Evolutionary conservation across 805 yeast genomes (phyloP).

Genomic region (Kazachstania psychrophila): DNA sequence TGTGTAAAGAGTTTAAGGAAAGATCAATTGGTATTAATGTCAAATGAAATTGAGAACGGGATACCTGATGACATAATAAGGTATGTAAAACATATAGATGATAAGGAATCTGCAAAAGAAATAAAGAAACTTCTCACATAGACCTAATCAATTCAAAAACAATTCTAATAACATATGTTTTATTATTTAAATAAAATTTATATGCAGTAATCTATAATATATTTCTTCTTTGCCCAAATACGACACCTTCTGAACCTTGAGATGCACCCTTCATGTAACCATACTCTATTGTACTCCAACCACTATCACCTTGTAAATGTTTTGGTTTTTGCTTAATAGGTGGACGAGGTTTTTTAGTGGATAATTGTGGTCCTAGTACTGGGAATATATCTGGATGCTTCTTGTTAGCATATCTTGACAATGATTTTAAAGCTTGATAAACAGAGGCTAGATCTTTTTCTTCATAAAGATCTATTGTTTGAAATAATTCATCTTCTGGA

Average conservation of each 20-base stretch:
- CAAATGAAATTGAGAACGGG: slow-evolving; percentile 17
- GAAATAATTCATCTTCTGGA: slow-evolving; percentile 74
- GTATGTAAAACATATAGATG: slow-evolving; percentile 24
- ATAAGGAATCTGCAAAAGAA: background rate
- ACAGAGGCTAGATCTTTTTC: slow-evolving; percentile 69
- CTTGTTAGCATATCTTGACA: slow-evolving; percentile 59
- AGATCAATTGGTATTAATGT: slow-evolving; percentile 25
- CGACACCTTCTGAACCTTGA: slow-evolving; percentile 44
- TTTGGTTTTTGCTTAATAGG: slow-evolving; percentile 48
- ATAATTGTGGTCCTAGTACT: slow-evolving; percentile 50
- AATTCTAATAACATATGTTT: background rate
- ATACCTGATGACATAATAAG: slow-evolving; percentile 28
- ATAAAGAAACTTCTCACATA: background rate
- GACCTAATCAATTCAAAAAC: too few species aligned
- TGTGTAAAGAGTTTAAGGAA: slow-evolving; percentile 44
- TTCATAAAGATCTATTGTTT: slow-evolving; percentile 69
- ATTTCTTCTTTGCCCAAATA: slow-evolving; percentile 44
- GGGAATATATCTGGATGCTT: slow-evolving; percentile 40
- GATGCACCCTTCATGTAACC: slow-evolving; percentile 53
- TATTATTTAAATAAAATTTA: background rate
- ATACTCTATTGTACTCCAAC: slow-evolving; percentile 53
- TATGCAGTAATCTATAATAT: slow-evolving; percentile 26
- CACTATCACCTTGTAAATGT: slow-evolving; percentile 31
- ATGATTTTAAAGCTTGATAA: slow-evolving; percentile 59
- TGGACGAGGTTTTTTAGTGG: slow-evolving; percentile 40